Evolutionary conservation across 371 early-diverging fungal species (phyloP), one percentile per base, ranked within the genome.

Genomic region (Mucor velutinosus): DNA sequence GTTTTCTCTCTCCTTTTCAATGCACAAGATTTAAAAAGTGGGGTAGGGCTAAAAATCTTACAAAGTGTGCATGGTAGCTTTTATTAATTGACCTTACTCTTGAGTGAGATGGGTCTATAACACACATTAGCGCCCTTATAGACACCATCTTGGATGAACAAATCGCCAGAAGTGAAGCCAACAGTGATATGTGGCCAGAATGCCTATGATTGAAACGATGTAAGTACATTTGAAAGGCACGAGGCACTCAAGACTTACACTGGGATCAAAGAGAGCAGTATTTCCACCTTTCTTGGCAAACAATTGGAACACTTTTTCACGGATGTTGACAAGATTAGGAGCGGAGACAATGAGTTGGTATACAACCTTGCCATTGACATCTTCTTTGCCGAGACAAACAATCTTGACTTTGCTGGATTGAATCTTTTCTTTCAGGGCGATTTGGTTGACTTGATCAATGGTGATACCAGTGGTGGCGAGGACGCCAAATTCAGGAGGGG

Each of bases 161-260:
- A 70, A 70, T 94, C 93, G 7, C 83, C 78, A 39, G 79, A 70
- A 37, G 79, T 86, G 65, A 77, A 93, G 0, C 91, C 94, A 17
- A 94, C 59, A 0, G 94, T 93, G 58, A 90, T 82, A 65, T 93
- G 94, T 4, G 93, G 93, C 83, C 80, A 82, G 68, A 86, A 91
- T 49, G 78, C 79, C 78, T 86, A 76, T 64, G 51, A 41, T 11
- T 3, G 7, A n/a, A 37, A 37, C 12, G 12, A 39, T 41, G 60
- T 12, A 15, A 59, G 39, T 39, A 59, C 4, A 4, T 15, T 37
- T 4, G 19, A 33, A 59, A 39, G 14, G 8, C 4, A 10, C 23
- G 39, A 43, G 25, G 5, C 1, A 29, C 41, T 60, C 7, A 14
- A n/a, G 30, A 56, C 61, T 72, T 77, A 80, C 83, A 5, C 70